phyloP scores from a whole-genome alignment of 495 filamentous ascomycete species.

The Talaromyces wortmannii region DNA sequence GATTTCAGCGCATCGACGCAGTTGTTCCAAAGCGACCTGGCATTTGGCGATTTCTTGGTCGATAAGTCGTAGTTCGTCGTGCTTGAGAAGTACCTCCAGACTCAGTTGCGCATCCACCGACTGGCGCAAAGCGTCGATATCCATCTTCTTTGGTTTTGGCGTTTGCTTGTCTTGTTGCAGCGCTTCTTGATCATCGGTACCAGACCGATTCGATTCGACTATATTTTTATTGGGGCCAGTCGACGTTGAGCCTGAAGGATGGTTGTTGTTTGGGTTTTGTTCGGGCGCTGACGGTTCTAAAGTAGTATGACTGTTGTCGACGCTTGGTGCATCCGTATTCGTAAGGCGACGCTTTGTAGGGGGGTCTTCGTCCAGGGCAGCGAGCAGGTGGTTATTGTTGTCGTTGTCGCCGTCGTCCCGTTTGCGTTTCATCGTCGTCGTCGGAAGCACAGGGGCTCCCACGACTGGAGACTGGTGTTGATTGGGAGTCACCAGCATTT shows the following conservation, averaged over 20 bases:
- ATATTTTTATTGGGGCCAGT: not conserved
- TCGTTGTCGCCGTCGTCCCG: slow-evolving; percentile 31
- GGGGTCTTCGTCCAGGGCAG: slow-evolving; percentile 20
- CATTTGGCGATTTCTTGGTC: slow-evolving; percentile 96
- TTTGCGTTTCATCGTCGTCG: slow-evolving; percentile 50
- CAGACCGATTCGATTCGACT: slow-evolving; percentile 1
- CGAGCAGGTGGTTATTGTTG: slow-evolving; percentile 8
- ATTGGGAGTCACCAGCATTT: slow-evolving; percentile 31
- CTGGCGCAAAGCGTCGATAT: slow-evolving; percentile 48
- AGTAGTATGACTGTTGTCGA: slow-evolving; percentile 6
- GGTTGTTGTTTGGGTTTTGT: not conserved
- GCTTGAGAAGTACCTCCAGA: slow-evolving; percentile 88
- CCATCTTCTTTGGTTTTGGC: slow-evolving; percentile 14
- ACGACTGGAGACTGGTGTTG: slow-evolving; percentile 29
- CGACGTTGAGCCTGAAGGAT: not conserved
- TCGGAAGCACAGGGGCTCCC: slow-evolving; percentile 24
- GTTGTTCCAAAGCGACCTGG: slow-evolving; percentile 89
- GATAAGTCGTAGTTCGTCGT: slow-evolving; percentile 87
- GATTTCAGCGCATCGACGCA: slow-evolving; percentile 84
- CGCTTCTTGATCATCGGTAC: slow-evolving; percentile 7
- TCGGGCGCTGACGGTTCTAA: slow-evolving; percentile 6
- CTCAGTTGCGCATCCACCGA: slow-evolving; percentile 79
- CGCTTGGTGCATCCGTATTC: slow-evolving; percentile 14
- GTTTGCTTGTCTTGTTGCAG: slow-evolving; percentile 13
- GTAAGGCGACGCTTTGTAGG: slow-evolving; percentile 26